Conservation (phyloP, 805 yeast genomes). For the Yamadazyma ubonensis region DNA sequence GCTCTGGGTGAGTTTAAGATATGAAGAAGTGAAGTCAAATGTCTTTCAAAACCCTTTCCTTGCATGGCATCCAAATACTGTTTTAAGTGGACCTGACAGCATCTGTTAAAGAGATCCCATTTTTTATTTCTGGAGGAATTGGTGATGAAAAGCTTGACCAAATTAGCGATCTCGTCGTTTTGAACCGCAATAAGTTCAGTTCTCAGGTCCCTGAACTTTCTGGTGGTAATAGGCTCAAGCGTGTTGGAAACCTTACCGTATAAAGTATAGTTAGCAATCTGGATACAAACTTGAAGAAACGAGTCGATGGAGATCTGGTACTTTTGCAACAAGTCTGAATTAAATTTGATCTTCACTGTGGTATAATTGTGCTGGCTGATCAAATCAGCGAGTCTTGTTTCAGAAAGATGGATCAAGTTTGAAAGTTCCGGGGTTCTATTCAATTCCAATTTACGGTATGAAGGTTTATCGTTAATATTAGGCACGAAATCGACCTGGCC, state of each 20-base stretch:
- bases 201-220: constrained; percentile 65
- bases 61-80: constrained; percentile 51
- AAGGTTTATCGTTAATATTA: constrained; percentile 41
- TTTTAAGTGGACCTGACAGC: constrained; percentile 52
- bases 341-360: constrained; percentile 37
- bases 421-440: constrained; percentile 45
- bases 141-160: constrained; percentile 65
- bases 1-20: constrained; percentile 47
- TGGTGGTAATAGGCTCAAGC: constrained; percentile 63
- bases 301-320: constrained; percentile 50
- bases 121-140: constrained; percentile 45
- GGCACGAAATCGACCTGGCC: constrained; percentile 39
- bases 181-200: constrained; percentile 70
- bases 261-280: constrained; percentile 53
- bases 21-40: constrained; percentile 61
- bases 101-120: constrained; percentile 50
- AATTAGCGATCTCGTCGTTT: constrained; percentile 46
- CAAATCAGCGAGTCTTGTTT: constrained; percentile 56
- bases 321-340: constrained; percentile 35
- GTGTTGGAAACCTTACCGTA: constrained; percentile 51
- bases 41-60: constrained; percentile 74
- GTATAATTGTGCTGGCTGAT: constrained; percentile 58
- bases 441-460: constrained; percentile 29
- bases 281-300: constrained; percentile 50
- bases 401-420: constrained; percentile 52